Evolutionary conservation across 805 yeast species (phyloP), one percentile per base, ranked within the genome.

Genomic region (Saccharomyces eubayanus): DNA sequence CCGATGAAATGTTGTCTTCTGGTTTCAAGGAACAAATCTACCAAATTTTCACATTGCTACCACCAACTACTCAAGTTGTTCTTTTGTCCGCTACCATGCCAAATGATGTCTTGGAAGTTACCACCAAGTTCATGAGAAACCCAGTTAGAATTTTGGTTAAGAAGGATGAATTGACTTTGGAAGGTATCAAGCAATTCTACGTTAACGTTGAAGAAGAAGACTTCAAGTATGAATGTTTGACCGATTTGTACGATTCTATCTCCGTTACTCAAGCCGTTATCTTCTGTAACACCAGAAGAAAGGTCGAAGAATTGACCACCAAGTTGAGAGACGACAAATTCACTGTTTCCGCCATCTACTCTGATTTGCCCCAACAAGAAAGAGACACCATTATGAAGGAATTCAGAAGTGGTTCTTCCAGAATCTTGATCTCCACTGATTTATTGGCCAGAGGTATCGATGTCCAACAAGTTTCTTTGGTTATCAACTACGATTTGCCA

Each of bases 371-470:
- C 65, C 99, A 94, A 75, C 85, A 85, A 65, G 96, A 92, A 71
- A 82, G 99, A 75, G 97, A 94, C 73, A 76, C 82, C 64, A 88
- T 94, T 64, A 94, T 94, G 99, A 83, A 83, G 71, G 97, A 91
- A 72, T 94, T 94, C 82, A 81, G 99, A 72, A 78, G 86, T 55
- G 99, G 99, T 56, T 82, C 87, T 61, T 88, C 97, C 52, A 82
- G 99, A 70, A 92, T 94, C 50, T 77, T 94, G 70, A 94, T 94
- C 69, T 86, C 97, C 62, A 94, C 99, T 46, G 99, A 94, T 74
- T 87, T 94, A 66, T 87, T 92, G 85, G 99, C 99, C 50, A 82
- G 99, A 74, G 99, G 99, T 69, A 94, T 92, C 61, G 99, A 92
- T 74, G 98, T 92, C 57, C 99, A 92, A 77, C 98, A 92, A 71